phyloP scores from a whole-genome alignment of 2,329 filamentous ascomycete species.

The Calonectria pauciramosa region DNA sequence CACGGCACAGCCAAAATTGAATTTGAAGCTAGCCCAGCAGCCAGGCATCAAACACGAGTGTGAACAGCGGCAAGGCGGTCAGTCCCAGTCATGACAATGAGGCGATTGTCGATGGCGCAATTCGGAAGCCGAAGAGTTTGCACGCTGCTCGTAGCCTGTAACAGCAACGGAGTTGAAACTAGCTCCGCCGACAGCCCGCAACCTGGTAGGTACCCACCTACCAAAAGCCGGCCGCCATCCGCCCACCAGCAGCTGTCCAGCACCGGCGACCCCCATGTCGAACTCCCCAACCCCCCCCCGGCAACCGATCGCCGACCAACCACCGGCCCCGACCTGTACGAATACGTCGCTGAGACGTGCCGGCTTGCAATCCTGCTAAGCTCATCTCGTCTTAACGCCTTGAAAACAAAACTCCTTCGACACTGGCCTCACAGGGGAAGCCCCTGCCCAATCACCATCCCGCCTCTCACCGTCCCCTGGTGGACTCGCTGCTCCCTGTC shows the following conservation, averaged over 20 bases:
- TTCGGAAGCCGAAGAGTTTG: constrained; percentile 44
- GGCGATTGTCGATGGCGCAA: constrained; percentile 44
- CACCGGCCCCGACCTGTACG: constrained; percentile 36
- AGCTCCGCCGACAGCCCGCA: constrained; percentile 46
- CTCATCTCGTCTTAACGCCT: neutral
- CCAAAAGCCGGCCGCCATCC: constrained; percentile 41
- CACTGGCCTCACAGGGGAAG: constrained; percentile 3
- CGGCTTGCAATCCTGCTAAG: neutral
- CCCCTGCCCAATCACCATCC: constrained; percentile 21
- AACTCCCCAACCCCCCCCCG: constrained; percentile 38
- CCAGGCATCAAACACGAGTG: constrained; percentile 14
- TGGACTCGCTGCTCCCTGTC: constrained; percentile 14
- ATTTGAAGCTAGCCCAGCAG: neutral
- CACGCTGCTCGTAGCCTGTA: constrained; percentile 24
- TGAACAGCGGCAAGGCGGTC: constrained; percentile 8
- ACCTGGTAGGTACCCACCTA: constrained; percentile 30
- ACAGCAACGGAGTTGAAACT: constrained; percentile 30
- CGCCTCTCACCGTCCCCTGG: constrained; percentile 17
- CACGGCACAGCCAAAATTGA: constrained; percentile 21
- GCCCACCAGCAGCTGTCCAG: constrained; percentile 8
- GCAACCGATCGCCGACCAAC: constrained; percentile 41
- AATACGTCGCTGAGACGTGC: constrained; percentile 40
- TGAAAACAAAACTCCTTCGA: neutral
- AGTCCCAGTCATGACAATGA: constrained; percentile 33
- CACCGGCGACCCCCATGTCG: neutral